Percentiles rank a stretch among this genome's conserved stretches.
phyloP scores from a whole-genome alignment of 192 early-diverging fungal species.

The Coemansia sp. region DNA sequence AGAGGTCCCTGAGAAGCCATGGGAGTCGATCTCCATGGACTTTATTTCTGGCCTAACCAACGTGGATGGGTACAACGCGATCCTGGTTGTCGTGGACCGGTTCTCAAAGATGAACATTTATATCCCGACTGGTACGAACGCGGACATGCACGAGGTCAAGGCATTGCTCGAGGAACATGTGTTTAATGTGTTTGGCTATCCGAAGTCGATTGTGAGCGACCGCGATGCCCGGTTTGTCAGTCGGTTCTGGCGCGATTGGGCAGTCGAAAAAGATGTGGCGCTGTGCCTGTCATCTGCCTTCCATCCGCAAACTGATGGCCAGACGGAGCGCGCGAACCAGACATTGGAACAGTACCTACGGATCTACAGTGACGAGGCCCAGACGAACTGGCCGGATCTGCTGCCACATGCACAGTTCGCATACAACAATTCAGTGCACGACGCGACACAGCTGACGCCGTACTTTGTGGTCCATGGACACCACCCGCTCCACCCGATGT shows the following conservation, averaged over 20 bases:
- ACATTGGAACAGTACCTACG: constrained; percentile 32
- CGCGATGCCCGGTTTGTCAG: neutral
- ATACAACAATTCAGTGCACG: constrained; percentile 39
- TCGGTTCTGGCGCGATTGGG: neutral
- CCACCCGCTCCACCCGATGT: neutral
- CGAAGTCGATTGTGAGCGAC: neutral
- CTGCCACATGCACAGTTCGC: constrained; percentile 50
- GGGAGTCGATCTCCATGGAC: neutral
- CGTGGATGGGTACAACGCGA: neutral
- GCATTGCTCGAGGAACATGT: neutral
- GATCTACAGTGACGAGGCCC: constrained; percentile 23
- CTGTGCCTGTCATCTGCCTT: constrained; percentile 37
- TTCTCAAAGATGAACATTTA: neutral
- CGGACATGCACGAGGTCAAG: neutral
- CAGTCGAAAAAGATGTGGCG: neutral
- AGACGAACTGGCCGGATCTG: constrained; percentile 46
- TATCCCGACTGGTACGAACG: neutral
- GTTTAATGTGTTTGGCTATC: neutral
- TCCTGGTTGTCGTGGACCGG: constrained; percentile 11
- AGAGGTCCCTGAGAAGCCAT: neutral
- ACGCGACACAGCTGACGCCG: neutral
- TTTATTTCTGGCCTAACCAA: neutral
- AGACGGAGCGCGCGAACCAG: constrained; percentile 45
- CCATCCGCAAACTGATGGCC: constrained; percentile 49
- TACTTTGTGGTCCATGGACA: neutral